Evolutionary conservation across 441 rosid species (phyloP).

Genomic region (Metrosideros polymorpha): DNA sequence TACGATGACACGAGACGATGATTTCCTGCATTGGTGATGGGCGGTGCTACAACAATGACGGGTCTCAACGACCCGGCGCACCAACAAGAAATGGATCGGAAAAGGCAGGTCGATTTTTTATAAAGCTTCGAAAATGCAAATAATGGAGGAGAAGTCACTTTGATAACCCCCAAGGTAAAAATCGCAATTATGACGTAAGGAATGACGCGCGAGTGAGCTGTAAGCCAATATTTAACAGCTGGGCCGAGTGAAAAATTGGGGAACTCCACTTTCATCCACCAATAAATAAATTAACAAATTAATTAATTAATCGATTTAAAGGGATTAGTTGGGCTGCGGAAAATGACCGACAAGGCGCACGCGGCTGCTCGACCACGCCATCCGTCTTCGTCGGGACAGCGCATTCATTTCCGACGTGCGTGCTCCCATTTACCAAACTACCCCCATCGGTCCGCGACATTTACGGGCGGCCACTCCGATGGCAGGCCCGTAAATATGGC

Average conservation of each 20-base stretch:
- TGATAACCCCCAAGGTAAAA: background rate
- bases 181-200: background rate
- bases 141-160: background rate
- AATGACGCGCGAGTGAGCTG: background rate
- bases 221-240: background rate
- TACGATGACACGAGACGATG: background rate
- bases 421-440: background rate
- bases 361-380: constrained; percentile 46
- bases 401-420: background rate
- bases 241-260: background rate
- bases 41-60: background rate
- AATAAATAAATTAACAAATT: background rate
- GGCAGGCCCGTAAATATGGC: background rate
- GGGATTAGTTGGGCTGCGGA: background rate
- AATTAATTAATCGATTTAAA: background rate
- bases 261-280: background rate
- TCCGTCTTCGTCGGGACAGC: constrained; percentile 13
- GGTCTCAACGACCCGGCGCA: too few species aligned
- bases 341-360: constrained; percentile 8
- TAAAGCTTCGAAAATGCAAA: background rate
- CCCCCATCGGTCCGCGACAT: background rate
- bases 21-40: too few species aligned
- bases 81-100: background rate
- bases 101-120: background rate
- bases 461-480: background rate